Conservation (phyloP, 257 asterid species). For the Mitragyna speciosa region DNA sequence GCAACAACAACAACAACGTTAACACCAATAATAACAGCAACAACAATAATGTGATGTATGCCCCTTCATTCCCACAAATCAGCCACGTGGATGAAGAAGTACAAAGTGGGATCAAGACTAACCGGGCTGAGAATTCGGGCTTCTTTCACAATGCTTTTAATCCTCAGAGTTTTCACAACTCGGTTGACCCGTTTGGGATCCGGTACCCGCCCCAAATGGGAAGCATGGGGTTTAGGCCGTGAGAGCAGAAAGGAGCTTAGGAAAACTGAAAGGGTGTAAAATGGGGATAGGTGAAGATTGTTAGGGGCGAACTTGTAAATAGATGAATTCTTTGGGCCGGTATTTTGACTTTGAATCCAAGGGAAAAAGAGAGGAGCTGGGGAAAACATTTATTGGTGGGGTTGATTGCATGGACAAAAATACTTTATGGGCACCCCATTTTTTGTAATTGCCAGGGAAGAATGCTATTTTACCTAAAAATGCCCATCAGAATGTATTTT, state of each 20-base stretch:
- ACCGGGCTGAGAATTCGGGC: constrained; percentile 39
- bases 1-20: not conserved
- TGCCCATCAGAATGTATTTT: not conserved
- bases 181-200: constrained; percentile 51
- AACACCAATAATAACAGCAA: constrained; percentile 2
- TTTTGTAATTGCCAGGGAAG: not conserved
- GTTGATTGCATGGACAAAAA: not conserved
- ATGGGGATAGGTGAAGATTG: not conserved
- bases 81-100: constrained; percentile 45
- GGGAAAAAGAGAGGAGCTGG: not conserved
- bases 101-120: constrained; percentile 38
- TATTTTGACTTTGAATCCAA: constrained; percentile 1
- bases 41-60: constrained; percentile 28
- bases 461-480: not conserved
- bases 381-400: not conserved
- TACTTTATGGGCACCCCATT: not conserved
- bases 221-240: constrained; percentile 47
- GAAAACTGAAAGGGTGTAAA: not conserved
- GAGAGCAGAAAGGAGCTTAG: constrained; percentile 15
- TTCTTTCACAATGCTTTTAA: constrained; percentile 23
- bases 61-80: constrained; percentile 27
- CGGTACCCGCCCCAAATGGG: constrained; percentile 49
- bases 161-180: constrained; percentile 16
- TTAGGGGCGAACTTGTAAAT: not conserved
- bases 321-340: constrained; percentile 36